Evolutionary conservation across 192 early-diverging fungal species (phyloP).

Genomic region (Podila minutissima): DNA sequence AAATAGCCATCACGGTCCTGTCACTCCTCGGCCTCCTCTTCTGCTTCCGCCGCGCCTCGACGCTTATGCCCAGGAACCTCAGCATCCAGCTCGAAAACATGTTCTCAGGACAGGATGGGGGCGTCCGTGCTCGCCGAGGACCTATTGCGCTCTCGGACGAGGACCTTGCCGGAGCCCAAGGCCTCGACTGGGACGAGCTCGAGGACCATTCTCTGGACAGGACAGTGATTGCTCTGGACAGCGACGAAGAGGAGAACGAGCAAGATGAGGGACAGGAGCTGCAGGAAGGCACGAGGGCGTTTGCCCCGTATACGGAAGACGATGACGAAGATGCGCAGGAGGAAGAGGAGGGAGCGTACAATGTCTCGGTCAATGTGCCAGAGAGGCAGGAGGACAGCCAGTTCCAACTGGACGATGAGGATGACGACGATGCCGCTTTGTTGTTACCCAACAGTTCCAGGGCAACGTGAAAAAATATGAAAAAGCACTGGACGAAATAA

Average conservation of each 20-base stretch:
- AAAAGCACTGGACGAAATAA: no score
- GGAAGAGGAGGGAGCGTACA: not conserved
- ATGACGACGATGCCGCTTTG: not conserved
- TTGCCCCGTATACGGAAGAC: not conserved
- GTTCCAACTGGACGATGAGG: slow-evolving; percentile 23
- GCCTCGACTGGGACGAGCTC: slow-evolving; percentile 44
- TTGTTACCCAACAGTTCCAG: no score
- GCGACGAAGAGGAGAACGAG: not conserved
- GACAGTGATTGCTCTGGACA: not conserved
- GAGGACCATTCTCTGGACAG: slow-evolving; percentile 16
- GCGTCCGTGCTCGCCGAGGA: slow-evolving; percentile 10
- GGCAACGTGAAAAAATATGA: no score
- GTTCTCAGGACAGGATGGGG: not conserved
- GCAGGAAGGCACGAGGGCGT: not conserved
- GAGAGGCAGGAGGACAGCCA: slow-evolving; percentile 1
- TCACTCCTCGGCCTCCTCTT: slow-evolving; percentile 27
- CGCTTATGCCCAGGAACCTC: slow-evolving; percentile 27
- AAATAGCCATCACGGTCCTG: slow-evolving; percentile 20
- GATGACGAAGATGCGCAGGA: not conserved
- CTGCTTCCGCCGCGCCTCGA: slow-evolving; percentile 41
- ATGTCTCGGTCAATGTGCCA: not conserved
- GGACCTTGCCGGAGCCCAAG: slow-evolving; percentile 31
- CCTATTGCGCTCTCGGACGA: slow-evolving; percentile 47
- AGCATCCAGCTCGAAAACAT: slow-evolving; percentile 28
- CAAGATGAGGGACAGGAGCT: slow-evolving; percentile 6